phyloP scores from a whole-genome alignment of 441 rosid genomes.

The Sinapis alba region DNA sequence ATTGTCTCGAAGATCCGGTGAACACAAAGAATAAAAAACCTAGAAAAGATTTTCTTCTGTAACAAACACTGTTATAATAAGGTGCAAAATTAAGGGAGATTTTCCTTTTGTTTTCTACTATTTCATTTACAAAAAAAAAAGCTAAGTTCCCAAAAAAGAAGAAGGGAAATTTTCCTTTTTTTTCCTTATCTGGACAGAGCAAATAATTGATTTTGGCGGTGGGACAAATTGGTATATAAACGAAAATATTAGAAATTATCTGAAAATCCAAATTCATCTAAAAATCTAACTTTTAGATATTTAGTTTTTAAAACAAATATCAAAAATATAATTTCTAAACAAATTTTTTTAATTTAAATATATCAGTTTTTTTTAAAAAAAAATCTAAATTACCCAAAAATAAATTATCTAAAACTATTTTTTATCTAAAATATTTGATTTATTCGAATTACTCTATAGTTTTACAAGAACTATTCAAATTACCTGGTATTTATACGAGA shows the following conservation, averaged over 20 bases:
- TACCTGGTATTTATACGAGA: not conserved
- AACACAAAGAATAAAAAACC: not conserved
- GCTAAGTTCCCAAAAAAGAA: too few relatives aligned
- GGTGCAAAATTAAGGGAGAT: not conserved
- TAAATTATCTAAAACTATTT: too few relatives aligned
- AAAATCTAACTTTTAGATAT: too few relatives aligned
- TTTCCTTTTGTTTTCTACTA: not conserved
- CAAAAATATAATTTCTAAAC: not conserved
- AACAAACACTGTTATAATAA: not conserved
- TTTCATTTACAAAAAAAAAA: too few relatives aligned
- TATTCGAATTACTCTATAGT: too few relatives aligned
- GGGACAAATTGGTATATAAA: not conserved
- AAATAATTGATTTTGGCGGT: not conserved
- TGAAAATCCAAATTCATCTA: not conserved
- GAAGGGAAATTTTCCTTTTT: too few relatives aligned
- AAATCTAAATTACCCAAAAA: not conserved
- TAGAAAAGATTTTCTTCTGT: not conserved
- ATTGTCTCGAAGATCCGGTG: not conserved
- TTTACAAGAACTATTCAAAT: too few relatives aligned
- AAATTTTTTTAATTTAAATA: too few relatives aligned
- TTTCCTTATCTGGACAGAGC: not conserved
- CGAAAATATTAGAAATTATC: not conserved
- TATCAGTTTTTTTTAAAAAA: too few relatives aligned
- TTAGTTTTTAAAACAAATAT: too few relatives aligned
- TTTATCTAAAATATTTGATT: not conserved